Base-by-base conservation (phyloP, 2,329 filamentous ascomycete species). In the Lasiodiplodia hormozganensis region DNA sequence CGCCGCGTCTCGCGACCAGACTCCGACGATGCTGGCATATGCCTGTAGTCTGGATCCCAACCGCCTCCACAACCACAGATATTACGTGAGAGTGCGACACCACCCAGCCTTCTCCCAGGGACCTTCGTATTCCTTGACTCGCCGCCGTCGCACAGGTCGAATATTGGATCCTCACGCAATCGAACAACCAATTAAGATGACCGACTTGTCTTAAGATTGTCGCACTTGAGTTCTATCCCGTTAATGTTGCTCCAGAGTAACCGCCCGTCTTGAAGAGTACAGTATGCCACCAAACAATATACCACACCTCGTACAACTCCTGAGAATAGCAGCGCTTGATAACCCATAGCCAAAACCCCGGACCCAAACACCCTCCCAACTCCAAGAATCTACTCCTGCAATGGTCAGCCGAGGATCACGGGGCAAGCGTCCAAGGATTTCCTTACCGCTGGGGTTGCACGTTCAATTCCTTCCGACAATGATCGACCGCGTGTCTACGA, bases 281-380 rank as follows among this genome's bases (percentile, higher is more conserved):
- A 64, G 60, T 25, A 64, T 64, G 60, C 47, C 60, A 40, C 60
- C 43, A 52, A 64, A 64, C 60, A 64, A 64, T 64, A 64, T 64
- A 52, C 60, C 60, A 38, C 47, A 5, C 60, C 47, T 64, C 60
- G 43, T 64, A 64, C 60, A 64, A 64, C 60, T 64, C 60, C 60
- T 43, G 18, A 18, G 31, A 52, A 38, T 25, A 52, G 38, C 28
- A 53, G 11, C 43, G 47, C 43, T 52, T 14, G n/a, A 52, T 36
- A 58, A 43, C n/a, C 54, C 25, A 64, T 16, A 31, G 25, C 36
- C 23, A 38, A 38, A 52, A 52, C 18, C 16, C 60, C n/a, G 31
- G 60, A 64, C 28, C 11, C 43, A 25, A 10, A 64, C 47, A 52
- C 43, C 60, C 16, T 51, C 8, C 16, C 58, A 49, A 28, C 60